Percentiles rank a stretch among this genome's conserved stretches.
Evolutionary conservation across 805 yeast genomes (phyloP).

Genomic region (Saccharomycopsis sp.): DNA sequence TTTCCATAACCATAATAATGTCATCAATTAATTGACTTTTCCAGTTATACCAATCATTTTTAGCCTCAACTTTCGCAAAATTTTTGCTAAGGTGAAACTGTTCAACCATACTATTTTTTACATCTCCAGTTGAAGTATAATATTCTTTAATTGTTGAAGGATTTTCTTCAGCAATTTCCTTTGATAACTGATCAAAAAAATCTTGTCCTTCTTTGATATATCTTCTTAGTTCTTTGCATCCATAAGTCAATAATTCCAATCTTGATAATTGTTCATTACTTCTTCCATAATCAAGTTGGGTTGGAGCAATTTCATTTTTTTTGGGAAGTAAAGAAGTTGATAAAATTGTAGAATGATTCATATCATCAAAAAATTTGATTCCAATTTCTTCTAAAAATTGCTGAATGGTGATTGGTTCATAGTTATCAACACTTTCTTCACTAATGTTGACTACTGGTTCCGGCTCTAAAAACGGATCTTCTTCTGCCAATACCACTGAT

Average conservation of each 20-base stretch:
- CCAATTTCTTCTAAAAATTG: slow-evolving; percentile 32
- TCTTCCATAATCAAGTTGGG: slow-evolving; percentile 17
- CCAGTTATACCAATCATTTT: slow-evolving; percentile 48
- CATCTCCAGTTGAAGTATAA: slow-evolving; percentile 28
- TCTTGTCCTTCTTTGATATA: slow-evolving; percentile 38
- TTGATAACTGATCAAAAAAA: slow-evolving; percentile 32
- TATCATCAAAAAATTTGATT: slow-evolving; percentile 36
- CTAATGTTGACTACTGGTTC: slow-evolving; percentile 2
- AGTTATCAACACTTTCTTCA: slow-evolving; percentile 16
- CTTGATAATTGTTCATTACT: slow-evolving; percentile 30
- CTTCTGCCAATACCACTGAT: background rate
- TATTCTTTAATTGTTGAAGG: slow-evolving; percentile 40
- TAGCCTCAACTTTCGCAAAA: slow-evolving; percentile 37
- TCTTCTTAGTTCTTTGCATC: slow-evolving; percentile 39
- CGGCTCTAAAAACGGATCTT: slow-evolving; percentile 1
- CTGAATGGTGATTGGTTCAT: slow-evolving; percentile 27
- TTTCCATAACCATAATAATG: slow-evolving; percentile 25
- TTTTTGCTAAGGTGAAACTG: slow-evolving; percentile 40
- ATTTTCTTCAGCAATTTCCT: slow-evolving; percentile 32
- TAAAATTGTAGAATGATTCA: slow-evolving; percentile 18
- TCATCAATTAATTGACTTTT: slow-evolving; percentile 35
- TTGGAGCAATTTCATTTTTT: slow-evolving; percentile 9
- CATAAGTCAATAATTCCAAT: slow-evolving; percentile 36
- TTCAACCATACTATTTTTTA: slow-evolving; percentile 30
- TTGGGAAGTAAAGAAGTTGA: slow-evolving; percentile 17